A percentile compares a stretch with the other conserved stretches of the same genome.
Evolutionary conservation across 140 eudicot genomes (phyloP).

Genomic region (Cichorium intybus): DNA sequence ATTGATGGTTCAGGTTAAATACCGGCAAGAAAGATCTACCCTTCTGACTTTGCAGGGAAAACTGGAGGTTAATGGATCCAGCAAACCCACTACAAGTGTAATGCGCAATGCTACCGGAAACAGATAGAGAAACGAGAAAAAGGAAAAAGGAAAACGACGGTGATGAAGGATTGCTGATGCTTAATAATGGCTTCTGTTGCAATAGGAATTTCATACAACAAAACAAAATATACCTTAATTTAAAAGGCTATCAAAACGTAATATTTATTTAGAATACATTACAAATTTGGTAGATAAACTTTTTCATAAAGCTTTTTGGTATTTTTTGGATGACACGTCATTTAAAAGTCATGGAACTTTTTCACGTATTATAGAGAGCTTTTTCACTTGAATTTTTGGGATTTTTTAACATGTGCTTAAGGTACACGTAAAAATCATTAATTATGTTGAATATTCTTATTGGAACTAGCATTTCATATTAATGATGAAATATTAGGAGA

Average conservation of each 20-base stretch:
- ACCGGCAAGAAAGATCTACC: not conserved
- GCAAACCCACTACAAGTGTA: slow-evolving; percentile 2
- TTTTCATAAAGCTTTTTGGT: no score
- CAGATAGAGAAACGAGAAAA: not conserved
- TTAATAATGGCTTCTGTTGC: slow-evolving; percentile 1
- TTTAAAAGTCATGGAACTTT: no score
- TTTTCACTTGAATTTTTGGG: no score
- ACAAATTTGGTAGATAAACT: no score
- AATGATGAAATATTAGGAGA: no score
- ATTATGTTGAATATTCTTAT: no score
- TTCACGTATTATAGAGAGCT: no score
- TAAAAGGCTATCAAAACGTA: not conserved
- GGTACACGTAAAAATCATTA: no score
- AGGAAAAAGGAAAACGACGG: not conserved
- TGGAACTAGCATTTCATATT: no score
- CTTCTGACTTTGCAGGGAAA: not conserved
- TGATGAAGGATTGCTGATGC: slow-evolving; percentile 7
- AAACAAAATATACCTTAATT: not conserved
- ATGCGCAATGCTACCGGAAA: slow-evolving; percentile 7
- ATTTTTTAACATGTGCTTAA: no score
- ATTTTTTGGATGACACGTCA: no score
- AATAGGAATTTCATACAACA: not conserved
- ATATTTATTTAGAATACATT: no score
- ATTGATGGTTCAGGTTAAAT: not conserved
- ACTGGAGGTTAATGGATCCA: not conserved